Evolutionary conservation across 257 asterid genomes (phyloP), one percentile per base, ranked within the genome.

Genomic region (Forsythia viridissima): DNA sequence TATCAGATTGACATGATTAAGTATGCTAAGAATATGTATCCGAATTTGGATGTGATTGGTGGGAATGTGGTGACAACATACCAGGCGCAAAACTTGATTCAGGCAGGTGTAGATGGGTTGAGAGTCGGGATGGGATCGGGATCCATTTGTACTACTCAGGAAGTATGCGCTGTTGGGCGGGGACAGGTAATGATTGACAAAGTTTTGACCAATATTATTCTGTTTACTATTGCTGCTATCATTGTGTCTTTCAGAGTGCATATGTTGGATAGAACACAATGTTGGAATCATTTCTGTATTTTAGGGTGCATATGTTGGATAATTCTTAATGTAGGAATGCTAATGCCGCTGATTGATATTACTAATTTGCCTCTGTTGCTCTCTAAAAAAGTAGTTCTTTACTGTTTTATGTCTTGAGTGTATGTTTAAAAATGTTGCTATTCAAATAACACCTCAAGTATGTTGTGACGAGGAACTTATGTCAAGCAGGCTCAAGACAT

Each of bases 81-180:
- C 71, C 98, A 94, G 74, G 97, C 97, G 0, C 91, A 89, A 76
- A 92, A 91, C 88, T 92, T 94, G 92, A 91, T 92, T 87, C 89
- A 89, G 82, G 89, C 96, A 0, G 97, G 93, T 8, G 97, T 87
- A 37, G 98, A 94, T 84, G 98, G 98, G 10, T 77, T 92, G 78
- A 90, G 98, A 82, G 98, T 94, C 77, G 98, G 97, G 30, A 94
- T 94, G 98, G 98, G 98, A 39, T 94, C 97, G 2, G 97, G 97
- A 73, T 92, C 97, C 74, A 92, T 94, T 70, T 94, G 97, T 81
- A 94, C 98, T 70, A 94, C 98, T 24, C 98, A 92, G 79, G 97
- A 94, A 84, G 98, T 93, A 20, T 92, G 97, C 36, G 94, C 96
- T 12, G 97, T 94, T 40, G 98, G 98, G 20, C 97, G 98, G 6